phyloP scores from a whole-genome alignment of 2,329 filamentous ascomycete genomes.

The Endocalyx cinctus region DNA sequence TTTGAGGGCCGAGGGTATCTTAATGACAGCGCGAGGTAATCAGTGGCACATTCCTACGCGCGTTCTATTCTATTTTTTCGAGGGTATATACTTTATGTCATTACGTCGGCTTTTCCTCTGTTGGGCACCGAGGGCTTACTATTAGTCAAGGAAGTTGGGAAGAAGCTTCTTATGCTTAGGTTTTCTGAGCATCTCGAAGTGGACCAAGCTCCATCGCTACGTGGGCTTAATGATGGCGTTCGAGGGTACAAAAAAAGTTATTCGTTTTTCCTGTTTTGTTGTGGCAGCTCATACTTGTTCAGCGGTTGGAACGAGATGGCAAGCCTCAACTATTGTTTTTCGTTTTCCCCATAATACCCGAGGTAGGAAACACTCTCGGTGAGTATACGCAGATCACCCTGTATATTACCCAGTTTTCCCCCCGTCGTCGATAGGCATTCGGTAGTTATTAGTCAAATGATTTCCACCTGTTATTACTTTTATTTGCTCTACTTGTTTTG shows the following conservation, averaged over 20 bases:
- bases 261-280: no score
- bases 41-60: conserved; percentile 10
- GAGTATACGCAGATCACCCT: no score
- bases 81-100: conserved; percentile 8
- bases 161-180: conserved; percentile 26
- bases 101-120: conserved; percentile 27
- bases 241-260: no score
- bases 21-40: conserved; percentile 5
- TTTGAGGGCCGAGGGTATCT: conserved; percentile 24
- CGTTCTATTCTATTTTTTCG: conserved; percentile 10
- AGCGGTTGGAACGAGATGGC: neutral
- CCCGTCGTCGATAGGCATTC: no score
- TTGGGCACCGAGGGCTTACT: conserved; percentile 30
- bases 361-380: no score
- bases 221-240: conserved; percentile 30
- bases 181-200: conserved; percentile 20
- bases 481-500: no score
- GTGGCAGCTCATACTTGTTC: neutral
- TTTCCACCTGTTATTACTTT: no score
- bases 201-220: conserved; percentile 27
- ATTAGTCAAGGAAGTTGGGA: conserved; percentile 24
- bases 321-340: no score
- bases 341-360: no score
- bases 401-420: no score
- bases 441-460: no score